A percentile compares a stretch with the other conserved stretches of the same genome.
These are phyloP conservation scores for Saccharomycopsis microspora DNA, from an alignment of 805 yeast species.

Conservation along the genomic window DNA sequence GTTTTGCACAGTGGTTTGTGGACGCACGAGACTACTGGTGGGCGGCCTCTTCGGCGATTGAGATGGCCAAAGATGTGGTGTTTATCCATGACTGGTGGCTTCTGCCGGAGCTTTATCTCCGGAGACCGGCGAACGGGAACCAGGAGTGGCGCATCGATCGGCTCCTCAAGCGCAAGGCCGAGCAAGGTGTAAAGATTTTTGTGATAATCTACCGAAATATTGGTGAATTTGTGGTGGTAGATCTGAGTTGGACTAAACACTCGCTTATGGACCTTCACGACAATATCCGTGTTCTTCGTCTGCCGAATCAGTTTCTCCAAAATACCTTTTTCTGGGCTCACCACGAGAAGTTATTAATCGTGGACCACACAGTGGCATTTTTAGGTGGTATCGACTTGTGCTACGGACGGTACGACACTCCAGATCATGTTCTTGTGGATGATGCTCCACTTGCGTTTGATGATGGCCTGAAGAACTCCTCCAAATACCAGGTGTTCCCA, in stretches of 20 bases:
- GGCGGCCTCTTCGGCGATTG: constrained; percentile 88
- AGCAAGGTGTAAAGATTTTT: constrained; percentile 88
- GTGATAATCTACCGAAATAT: constrained; percentile 90
- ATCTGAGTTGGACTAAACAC: constrained; percentile 90
- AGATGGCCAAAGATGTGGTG: constrained; percentile 86
- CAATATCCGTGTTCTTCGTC: constrained; percentile 81
- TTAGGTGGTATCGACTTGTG: constrained; percentile 95
- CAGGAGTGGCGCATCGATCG: constrained; percentile 92
- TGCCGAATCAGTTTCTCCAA: constrained; percentile 91
- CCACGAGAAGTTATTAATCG: constrained; percentile 82
- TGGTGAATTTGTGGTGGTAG: constrained; percentile 86
- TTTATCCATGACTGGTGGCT: constrained; percentile 99
- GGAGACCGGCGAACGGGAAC: constrained; percentile 92
- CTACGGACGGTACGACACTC: constrained; percentile 92
- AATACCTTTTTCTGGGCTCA: constrained; percentile 98
- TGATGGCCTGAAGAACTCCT: constrained; percentile 5
- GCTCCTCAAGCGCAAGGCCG: constrained; percentile 77
- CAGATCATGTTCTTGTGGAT: constrained; percentile 85
- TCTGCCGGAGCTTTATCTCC: constrained; percentile 82
- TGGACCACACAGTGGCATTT: constrained; percentile 83
- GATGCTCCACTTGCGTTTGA: constrained; percentile 37
- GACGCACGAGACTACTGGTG: constrained; percentile 95
- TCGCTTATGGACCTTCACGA: constrained; percentile 76
- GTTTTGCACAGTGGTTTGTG: constrained; percentile 93
- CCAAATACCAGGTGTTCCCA: constrained; percentile 56